A percentile compares a stretch with the other conserved stretches of the same genome.
These are phyloP conservation scores for Fusarium siculi DNA, from an alignment of 2,329 filamentous ascomycete species.

Conservation along the genomic window DNA sequence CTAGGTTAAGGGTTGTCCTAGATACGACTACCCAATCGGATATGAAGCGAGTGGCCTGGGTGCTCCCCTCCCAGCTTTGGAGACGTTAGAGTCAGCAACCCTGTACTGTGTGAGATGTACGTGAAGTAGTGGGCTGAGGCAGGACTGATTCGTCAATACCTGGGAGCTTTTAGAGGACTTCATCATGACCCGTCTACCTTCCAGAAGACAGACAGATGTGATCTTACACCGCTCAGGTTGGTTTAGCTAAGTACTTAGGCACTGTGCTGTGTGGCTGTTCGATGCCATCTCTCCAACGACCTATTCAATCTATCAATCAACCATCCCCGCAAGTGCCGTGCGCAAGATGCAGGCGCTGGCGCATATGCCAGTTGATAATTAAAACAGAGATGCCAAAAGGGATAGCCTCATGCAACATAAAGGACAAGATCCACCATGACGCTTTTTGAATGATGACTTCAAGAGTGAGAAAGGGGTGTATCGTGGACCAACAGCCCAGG, in stretches of 20 bases:
- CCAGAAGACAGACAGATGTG: slow-evolving; percentile 12
- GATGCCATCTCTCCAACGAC: slow-evolving; percentile 3
- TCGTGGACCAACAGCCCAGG: background rate
- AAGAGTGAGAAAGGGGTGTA: slow-evolving; percentile 23
- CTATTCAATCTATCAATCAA: background rate
- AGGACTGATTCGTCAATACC: slow-evolving; percentile 28
- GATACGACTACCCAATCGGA: slow-evolving; percentile 42
- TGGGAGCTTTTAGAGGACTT: slow-evolving; percentile 13
- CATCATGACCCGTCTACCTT: slow-evolving; percentile 23
- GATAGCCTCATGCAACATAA: slow-evolving; percentile 1
- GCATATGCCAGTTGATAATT: slow-evolving; percentile 30
- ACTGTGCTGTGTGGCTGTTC: slow-evolving; percentile 2
- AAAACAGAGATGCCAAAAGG: slow-evolving; percentile 1
- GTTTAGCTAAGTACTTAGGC: background rate
- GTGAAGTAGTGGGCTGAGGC: slow-evolving; percentile 27
- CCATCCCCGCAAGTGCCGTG: slow-evolving; percentile 15
- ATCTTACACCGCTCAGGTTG: slow-evolving; percentile 16
- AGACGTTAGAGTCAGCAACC: slow-evolving; percentile 23
- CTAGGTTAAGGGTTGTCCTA: slow-evolving; percentile 41
- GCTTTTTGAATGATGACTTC: slow-evolving; percentile 12
- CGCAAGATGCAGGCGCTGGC: slow-evolving; percentile 10
- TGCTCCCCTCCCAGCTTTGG: slow-evolving; percentile 27
- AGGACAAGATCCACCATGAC: slow-evolving; percentile 32
- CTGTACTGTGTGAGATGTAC: slow-evolving; percentile 39
- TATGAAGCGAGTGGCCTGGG: slow-evolving; percentile 23